These are phyloP conservation scores for Panicum virgatum DNA, from an alignment of 202 grass and related monocot genomes.

Conservation along the genomic window DNA sequence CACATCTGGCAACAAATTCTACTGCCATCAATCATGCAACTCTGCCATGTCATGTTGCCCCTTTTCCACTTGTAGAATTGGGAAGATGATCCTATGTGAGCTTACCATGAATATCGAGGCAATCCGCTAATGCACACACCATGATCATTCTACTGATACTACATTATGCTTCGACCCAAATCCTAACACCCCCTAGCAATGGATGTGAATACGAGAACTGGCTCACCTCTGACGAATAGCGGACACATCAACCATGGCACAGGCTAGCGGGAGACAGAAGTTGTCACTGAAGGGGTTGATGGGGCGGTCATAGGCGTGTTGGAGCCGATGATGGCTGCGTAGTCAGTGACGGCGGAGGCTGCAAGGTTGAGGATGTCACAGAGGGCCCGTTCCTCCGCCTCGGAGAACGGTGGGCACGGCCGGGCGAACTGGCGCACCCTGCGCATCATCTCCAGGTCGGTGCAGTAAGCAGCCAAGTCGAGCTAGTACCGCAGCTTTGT, in stretches of 20 bases:
- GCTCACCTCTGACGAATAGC: neutral
- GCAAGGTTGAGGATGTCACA: constrained; percentile 7
- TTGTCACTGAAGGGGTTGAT: neutral
- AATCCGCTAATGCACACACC: neutral
- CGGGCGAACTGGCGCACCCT: neutral
- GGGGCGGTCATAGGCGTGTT: neutral
- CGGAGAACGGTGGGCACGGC: neutral
- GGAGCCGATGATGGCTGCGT: neutral
- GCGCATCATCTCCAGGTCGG: constrained; percentile 16
- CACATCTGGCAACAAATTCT: neutral
- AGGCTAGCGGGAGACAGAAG: neutral
- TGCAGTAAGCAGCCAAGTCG: neutral
- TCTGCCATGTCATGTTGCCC: neutral
- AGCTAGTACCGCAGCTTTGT: neutral
- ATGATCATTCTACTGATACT: neutral
- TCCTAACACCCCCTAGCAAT: neutral
- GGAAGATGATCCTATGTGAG: neutral
- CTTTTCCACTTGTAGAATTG: neutral
- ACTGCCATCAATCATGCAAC: neutral
- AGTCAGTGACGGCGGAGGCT: constrained; percentile 8
- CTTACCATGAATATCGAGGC: neutral
- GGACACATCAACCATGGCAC: neutral
- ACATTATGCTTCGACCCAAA: neutral
- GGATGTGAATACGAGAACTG: neutral
- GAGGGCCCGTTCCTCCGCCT: constrained; percentile 17